Evolutionary conservation across 2,329 filamentous ascomycete species (phyloP).

Genomic region (Fusarium zealandicum): DNA sequence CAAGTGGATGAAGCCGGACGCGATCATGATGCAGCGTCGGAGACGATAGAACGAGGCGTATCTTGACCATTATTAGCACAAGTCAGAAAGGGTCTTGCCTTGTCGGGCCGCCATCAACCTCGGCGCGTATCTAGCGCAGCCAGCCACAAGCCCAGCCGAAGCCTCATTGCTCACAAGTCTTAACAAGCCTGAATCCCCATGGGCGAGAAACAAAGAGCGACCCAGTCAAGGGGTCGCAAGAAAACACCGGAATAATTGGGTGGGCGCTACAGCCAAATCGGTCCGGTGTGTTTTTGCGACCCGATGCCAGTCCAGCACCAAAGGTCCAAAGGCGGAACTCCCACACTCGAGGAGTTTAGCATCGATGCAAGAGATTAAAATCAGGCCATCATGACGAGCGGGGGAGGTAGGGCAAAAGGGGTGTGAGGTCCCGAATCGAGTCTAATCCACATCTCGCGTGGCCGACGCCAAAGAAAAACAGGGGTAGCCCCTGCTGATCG

Average conservation of each 20-base stretch:
- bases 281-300: no score
- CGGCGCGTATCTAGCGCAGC: constrained; percentile 22
- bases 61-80: not conserved
- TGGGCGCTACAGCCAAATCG: no score
- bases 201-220: constrained; percentile 17
- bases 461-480: constrained; percentile 34
- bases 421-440: constrained; percentile 33
- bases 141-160: constrained; percentile 26
- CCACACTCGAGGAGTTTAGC: constrained; percentile 27
- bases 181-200: constrained; percentile 26
- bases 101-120: constrained; percentile 23
- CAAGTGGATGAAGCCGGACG: constrained; percentile 26
- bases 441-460: constrained; percentile 44
- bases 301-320: constrained; percentile 12
- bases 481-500: constrained; percentile 42
- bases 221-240: no score
- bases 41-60: constrained; percentile 25
- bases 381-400: constrained; percentile 42
- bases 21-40: constrained; percentile 11
- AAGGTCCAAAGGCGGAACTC: constrained; percentile 30
- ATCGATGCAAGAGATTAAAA: constrained; percentile 40
- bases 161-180: constrained; percentile 3
- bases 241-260: no score
- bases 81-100: constrained; percentile 20
- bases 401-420: constrained; percentile 21